Percentiles rank a stretch among this genome's conserved stretches.
phyloP scores from a whole-genome alignment of 495 filamentous ascomycete species.

The Tuber brumale region DNA sequence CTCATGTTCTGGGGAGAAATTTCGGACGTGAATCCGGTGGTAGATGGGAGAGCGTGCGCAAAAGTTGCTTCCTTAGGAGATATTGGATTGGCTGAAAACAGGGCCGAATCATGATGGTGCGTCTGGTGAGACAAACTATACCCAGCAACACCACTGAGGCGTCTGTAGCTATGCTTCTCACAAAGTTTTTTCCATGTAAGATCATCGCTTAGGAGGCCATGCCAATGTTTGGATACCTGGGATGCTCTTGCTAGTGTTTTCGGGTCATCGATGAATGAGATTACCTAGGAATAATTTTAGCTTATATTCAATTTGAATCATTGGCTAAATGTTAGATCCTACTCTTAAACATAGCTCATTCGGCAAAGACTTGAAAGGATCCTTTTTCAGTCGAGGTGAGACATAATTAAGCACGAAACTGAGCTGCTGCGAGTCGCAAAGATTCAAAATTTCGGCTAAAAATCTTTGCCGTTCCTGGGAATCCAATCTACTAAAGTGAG shows the following conservation, averaged over 20 bases:
- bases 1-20: conserved; percentile 37
- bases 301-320: conserved; percentile 8
- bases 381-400: conserved; percentile 84
- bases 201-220: conserved; percentile 87
- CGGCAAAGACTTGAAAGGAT: conserved; percentile 82
- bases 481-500: conserved; percentile 41
- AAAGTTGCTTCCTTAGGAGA: conserved; percentile 39
- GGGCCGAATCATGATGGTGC: conserved; percentile 36
- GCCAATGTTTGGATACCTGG: conserved; percentile 87
- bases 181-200: conserved; percentile 97
- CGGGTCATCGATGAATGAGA: conserved; percentile 91
- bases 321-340: conserved; percentile 39
- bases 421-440: conserved; percentile 88
- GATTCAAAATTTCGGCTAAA: conserved; percentile 75
- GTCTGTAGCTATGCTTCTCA: conserved; percentile 81
- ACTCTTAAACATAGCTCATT: conserved; percentile 88
- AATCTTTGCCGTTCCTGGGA: conserved; percentile 53
- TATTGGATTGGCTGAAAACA: conserved; percentile 32
- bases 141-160: conserved; percentile 43
- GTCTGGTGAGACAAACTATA: conserved; percentile 10
- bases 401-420: conserved; percentile 94
- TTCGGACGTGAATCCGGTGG: conserved; percentile 39
- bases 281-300: conserved; percentile 52
- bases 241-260: conserved; percentile 85
- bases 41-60: conserved; percentile 23